Evolutionary conservation across 2,329 filamentous ascomycete species (phyloP).

Genomic region (Dactylella cylindrospora): DNA sequence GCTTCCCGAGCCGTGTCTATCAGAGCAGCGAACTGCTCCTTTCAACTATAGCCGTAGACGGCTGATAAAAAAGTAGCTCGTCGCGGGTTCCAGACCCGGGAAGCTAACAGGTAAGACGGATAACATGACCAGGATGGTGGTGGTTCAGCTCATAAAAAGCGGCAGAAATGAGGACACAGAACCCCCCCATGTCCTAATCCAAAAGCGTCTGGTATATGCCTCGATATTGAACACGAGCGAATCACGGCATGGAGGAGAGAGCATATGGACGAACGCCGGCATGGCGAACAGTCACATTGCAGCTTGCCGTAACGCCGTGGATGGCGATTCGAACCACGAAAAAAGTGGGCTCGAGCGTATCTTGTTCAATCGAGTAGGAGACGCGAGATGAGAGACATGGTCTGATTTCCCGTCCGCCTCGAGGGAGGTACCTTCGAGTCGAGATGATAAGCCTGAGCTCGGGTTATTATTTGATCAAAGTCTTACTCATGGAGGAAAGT

Average conservation of each 20-base stretch:
- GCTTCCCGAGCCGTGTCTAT: conserved; percentile 37
- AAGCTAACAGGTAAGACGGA: neutral
- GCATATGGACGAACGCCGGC: too few relatives aligned
- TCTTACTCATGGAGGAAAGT: neutral
- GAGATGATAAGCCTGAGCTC: conserved; percentile 20
- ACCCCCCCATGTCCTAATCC: neutral
- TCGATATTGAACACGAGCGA: too few relatives aligned
- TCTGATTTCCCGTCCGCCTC: conserved; percentile 3
- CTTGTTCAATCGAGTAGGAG: conserved; percentile 31
- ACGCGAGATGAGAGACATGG: conserved; percentile 6
- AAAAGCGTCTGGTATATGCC: too few relatives aligned
- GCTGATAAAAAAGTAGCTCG: conserved; percentile 29
- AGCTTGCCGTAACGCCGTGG: conserved; percentile 33
- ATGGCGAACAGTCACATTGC: conserved; percentile 9
- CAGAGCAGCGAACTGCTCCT: too few relatives aligned
- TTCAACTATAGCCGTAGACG: conserved; percentile 31
- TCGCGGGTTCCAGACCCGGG: conserved; percentile 17
- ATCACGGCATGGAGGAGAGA: too few relatives aligned
- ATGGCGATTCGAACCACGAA: conserved; percentile 19
- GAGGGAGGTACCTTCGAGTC: too few relatives aligned
- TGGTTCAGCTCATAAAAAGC: conserved; percentile 8
- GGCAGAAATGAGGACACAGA: conserved; percentile 22
- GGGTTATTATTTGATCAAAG: neutral
- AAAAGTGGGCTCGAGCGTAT: conserved; percentile 33
- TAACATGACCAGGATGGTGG: conserved; percentile 21